Evolutionary conservation across 352 stramenopile species (phyloP).

Genomic region (Phytopythium boreale): DNA sequence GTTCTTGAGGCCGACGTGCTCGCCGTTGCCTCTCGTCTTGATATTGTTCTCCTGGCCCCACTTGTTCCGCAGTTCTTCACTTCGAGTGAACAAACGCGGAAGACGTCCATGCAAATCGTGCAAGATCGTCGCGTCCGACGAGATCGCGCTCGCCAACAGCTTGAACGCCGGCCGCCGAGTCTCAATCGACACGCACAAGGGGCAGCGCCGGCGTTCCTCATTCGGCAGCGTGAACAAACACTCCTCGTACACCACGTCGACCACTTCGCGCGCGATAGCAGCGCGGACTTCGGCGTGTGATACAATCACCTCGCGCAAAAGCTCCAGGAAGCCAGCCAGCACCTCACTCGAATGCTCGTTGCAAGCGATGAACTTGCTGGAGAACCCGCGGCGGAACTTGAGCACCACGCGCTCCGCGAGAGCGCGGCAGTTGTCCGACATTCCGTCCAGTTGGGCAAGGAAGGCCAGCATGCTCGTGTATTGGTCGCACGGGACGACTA

Average conservation of each 20-base stretch:
- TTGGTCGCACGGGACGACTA: conserved; percentile 62
- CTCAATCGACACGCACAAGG: conserved; percentile 74
- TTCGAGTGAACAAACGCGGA: conserved; percentile 56
- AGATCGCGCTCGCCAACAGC: conserved; percentile 76
- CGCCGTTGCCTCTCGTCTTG: conserved; percentile 73
- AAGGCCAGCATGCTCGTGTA: conserved; percentile 71
- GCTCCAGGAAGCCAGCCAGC: conserved; percentile 72
- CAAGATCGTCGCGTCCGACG: conserved; percentile 57
- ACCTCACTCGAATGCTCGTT: conserved; percentile 70
- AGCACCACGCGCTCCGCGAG: conserved; percentile 47
- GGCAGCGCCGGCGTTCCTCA: conserved; percentile 54
- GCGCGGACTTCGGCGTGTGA: conserved; percentile 47
- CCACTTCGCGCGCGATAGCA: conserved; percentile 55
- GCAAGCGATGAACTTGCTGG: conserved; percentile 72
- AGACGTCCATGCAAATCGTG: conserved; percentile 56
- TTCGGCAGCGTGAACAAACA: conserved; percentile 82
- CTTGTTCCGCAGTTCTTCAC: conserved; percentile 56
- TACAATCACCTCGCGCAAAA: conserved; percentile 66
- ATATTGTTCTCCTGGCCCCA: conserved; percentile 86
- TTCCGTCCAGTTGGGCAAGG: conserved; percentile 57
- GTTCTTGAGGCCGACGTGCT: conserved; percentile 96
- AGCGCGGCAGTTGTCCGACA: conserved; percentile 42
- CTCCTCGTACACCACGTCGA: conserved; percentile 83
- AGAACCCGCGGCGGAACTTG: conserved; percentile 72
- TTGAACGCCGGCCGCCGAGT: conserved; percentile 80